These are phyloP conservation scores for Saturnispora halmiae DNA, from an alignment of 805 yeast species.

Conservation along the genomic window DNA sequence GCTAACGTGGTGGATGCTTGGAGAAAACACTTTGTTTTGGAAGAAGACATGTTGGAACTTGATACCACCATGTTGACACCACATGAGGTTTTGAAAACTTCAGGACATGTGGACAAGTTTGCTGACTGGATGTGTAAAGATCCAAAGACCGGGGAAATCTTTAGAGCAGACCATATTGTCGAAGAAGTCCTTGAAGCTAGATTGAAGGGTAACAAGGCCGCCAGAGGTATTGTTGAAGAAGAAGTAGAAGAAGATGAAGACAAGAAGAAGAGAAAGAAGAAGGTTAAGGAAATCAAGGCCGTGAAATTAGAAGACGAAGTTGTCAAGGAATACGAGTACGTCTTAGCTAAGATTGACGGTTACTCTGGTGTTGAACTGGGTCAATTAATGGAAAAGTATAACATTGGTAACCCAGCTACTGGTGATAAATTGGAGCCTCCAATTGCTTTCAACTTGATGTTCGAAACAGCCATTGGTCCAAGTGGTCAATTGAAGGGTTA, in stretches of 20 bases:
- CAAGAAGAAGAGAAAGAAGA: conserved; percentile 89
- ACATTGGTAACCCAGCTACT: conserved; percentile 87
- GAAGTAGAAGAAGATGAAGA: conserved; percentile 61
- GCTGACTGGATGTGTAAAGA: conserved; percentile 99
- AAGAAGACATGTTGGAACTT: conserved; percentile 98
- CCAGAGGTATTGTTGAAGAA: conserved; percentile 73
- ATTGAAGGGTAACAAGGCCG: conserved; percentile 93
- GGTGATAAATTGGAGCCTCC: conserved; percentile 84
- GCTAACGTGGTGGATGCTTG: conserved; percentile 90
- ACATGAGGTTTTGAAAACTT: conserved; percentile 92
- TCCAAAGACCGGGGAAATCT: conserved; percentile 91
- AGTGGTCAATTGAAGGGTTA: conserved; percentile 93
- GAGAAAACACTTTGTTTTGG: conserved; percentile 96
- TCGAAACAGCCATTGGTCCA: conserved; percentile 98
- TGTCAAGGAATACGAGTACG: conserved; percentile 71
- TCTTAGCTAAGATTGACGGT: conserved; percentile 92
- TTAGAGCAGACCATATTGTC: conserved; percentile 96
- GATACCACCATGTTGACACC: conserved; percentile 98
- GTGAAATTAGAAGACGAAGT: conserved; percentile 75
- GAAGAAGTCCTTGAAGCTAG: conserved; percentile 97
- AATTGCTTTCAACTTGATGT: conserved; percentile 94
- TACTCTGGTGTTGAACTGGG: conserved; percentile 90
- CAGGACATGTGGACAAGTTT: conserved; percentile 98
- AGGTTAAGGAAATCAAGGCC: conserved; percentile 90
- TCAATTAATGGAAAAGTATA: conserved; percentile 69